A percentile compares a stretch with the other conserved stretches of the same genome.
phyloP scores from a whole-genome alignment of 106 monocot genomes.

The Phalaenopsis aphrodite region DNA sequence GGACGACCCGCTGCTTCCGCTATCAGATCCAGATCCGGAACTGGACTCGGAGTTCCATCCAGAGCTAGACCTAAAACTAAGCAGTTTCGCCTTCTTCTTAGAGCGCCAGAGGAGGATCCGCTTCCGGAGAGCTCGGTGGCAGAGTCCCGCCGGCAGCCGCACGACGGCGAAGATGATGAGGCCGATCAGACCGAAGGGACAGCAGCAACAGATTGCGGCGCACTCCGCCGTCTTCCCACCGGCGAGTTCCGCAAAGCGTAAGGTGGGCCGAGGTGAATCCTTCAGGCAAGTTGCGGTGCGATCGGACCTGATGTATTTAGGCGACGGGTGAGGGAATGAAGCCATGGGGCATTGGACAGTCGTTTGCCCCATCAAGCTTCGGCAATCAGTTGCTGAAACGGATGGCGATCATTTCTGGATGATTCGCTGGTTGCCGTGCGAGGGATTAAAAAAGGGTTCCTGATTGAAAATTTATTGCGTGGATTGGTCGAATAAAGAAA shows the following conservation, averaged over 20 bases:
- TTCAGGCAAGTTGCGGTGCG: neutral
- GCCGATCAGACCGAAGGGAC: slow-evolving; percentile 28
- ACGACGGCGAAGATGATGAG: slow-evolving; percentile 25
- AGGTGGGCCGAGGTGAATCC: neutral
- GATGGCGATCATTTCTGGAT: too few relatives aligned
- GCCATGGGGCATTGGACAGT: neutral
- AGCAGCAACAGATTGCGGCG: slow-evolving; percentile 37
- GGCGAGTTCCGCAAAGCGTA: slow-evolving; percentile 25
- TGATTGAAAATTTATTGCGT: too few relatives aligned
- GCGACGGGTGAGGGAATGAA: too few relatives aligned
- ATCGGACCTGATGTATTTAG: too few relatives aligned
- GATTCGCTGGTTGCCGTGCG: too few relatives aligned
- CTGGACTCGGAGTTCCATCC: neutral
- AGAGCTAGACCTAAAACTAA: neutral
- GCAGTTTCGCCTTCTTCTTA: slow-evolving; percentile 4
- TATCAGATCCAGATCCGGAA: neutral
- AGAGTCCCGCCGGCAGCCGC: slow-evolving; percentile 27
- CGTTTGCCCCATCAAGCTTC: neutral
- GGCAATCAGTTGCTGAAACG: neutral
- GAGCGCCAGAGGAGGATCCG: slow-evolving; percentile 1
- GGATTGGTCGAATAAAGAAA: too few relatives aligned
- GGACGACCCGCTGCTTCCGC: too few relatives aligned
- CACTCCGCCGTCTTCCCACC: slow-evolving; percentile 36
- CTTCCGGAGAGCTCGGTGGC: slow-evolving; percentile 8
- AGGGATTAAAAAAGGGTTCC: too few relatives aligned